Conservation (phyloP, 805 yeast species). For the Starmerella bombi region DNA sequence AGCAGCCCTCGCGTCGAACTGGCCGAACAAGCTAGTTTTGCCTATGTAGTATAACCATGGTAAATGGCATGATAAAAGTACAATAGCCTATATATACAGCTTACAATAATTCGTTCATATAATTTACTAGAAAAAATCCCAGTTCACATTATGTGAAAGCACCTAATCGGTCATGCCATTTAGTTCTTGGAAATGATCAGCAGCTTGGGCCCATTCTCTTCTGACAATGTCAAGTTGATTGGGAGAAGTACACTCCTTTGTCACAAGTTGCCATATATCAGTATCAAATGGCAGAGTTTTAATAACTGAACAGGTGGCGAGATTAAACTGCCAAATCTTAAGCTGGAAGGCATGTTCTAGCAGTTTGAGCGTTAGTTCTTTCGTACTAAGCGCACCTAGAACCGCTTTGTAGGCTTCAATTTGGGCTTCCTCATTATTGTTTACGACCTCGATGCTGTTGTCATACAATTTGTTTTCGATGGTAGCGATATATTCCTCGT, state of each 20-base stretch:
- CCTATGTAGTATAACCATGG: no score
- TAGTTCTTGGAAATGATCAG: constrained; percentile 16
- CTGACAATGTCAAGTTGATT: constrained; percentile 41
- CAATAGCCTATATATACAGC: no score
- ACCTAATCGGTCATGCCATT: background rate
- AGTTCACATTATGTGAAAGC: background rate
- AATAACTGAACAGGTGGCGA: constrained; percentile 35
- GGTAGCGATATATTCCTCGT: constrained; percentile 24
- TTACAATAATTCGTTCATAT: no score
- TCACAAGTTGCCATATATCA: constrained; percentile 9
- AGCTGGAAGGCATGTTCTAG: constrained; percentile 25
- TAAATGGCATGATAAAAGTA: no score
- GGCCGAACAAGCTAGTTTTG: no score
- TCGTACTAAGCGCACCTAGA: background rate
- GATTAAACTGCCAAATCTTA: constrained; percentile 47
- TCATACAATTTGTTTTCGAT: constrained; percentile 27
- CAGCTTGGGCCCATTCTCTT: constrained; percentile 36
- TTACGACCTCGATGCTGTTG: constrained; percentile 32
- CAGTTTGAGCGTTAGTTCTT: constrained; percentile 3
- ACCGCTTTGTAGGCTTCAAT: constrained; percentile 14
- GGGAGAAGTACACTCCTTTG: constrained; percentile 13
- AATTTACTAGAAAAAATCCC: no score
- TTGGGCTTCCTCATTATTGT: constrained; percentile 23
- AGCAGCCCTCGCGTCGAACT: no score
- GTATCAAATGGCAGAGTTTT: constrained; percentile 4